These are phyloP conservation scores for Penicillium waksmanii DNA, from an alignment of 495 filamentous ascomycete genomes.

Conservation along the genomic window DNA sequence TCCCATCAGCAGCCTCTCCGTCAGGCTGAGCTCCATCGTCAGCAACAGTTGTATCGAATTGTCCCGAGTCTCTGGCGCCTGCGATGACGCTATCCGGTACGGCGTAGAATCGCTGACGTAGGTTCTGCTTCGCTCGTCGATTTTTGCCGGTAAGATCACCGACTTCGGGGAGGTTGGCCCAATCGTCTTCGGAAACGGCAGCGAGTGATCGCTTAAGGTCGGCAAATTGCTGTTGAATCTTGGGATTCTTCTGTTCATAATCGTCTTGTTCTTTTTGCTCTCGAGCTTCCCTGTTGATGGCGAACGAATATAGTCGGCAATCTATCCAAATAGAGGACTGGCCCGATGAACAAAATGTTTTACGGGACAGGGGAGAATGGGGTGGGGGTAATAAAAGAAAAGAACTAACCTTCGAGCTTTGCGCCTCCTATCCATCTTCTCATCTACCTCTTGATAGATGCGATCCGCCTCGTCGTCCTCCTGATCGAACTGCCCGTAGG, in stretches of 20 bases:
- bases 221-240: constrained; percentile 98
- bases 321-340: constrained; percentile 67
- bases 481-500: constrained; percentile 88
- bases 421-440: constrained; percentile 89
- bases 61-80: constrained; percentile 73
- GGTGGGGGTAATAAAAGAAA: constrained; percentile 20
- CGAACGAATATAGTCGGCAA: constrained; percentile 75
- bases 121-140: constrained; percentile 77
- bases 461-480: constrained; percentile 97
- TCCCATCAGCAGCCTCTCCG: constrained; percentile 69
- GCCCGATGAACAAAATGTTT: constrained; percentile 72
- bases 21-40: constrained; percentile 67
- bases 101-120: constrained; percentile 87
- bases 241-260: constrained; percentile 95
- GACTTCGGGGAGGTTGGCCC: constrained; percentile 93
- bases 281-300: constrained; percentile 87
- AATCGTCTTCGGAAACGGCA: constrained; percentile 91
- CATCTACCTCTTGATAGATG: constrained; percentile 93
- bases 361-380: constrained; percentile 24
- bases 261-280: constrained; percentile 89
- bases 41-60: constrained; percentile 82
- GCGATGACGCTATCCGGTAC: constrained; percentile 97
- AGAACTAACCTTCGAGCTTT: constrained; percentile 85
- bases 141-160: constrained; percentile 96
- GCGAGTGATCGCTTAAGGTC: constrained; percentile 90